These are phyloP conservation scores for Vanderwaltozyma yarrowii DNA, from an alignment of 805 yeast genomes.

Conservation along the genomic window DNA sequence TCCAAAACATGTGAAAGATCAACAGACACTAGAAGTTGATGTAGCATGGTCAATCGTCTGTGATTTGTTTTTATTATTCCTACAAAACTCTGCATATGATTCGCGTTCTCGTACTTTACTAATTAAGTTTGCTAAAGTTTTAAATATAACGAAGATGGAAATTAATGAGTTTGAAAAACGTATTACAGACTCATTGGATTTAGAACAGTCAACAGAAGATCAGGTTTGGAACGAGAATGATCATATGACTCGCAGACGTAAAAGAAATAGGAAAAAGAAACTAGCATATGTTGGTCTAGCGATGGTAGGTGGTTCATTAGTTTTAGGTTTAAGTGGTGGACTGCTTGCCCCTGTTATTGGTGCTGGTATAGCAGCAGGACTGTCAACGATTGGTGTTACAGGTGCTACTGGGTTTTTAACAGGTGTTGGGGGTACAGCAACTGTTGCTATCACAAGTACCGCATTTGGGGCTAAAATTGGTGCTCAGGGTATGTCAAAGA, in stretches of 20 bases:
- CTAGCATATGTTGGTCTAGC: slow-evolving; percentile 88
- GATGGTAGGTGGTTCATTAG: slow-evolving; percentile 90
- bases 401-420: slow-evolving; percentile 93
- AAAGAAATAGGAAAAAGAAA: slow-evolving; percentile 52
- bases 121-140: slow-evolving; percentile 49
- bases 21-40: slow-evolving; percentile 48
- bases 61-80: slow-evolving; percentile 69
- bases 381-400: slow-evolving; percentile 85
- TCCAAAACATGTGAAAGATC: slow-evolving; percentile 28
- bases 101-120: slow-evolving; percentile 79
- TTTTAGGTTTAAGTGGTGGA: slow-evolving; percentile 92
- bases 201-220: slow-evolving; percentile 66
- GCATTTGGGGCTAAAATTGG: slow-evolving; percentile 89
- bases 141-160: slow-evolving; percentile 56
- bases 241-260: slow-evolving; percentile 62
- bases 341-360: slow-evolving; percentile 95
- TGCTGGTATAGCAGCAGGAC: slow-evolving; percentile 95
- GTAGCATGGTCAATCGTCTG: slow-evolving; percentile 91
- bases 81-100: slow-evolving; percentile 82
- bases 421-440: slow-evolving; percentile 93
- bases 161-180: slow-evolving; percentile 83
- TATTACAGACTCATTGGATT: slow-evolving; percentile 80
- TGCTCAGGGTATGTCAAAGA: slow-evolving; percentile 65
- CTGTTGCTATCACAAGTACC: slow-evolving; percentile 86
- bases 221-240: slow-evolving; percentile 66